phyloP scores from a whole-genome alignment of 805 yeast species.

The Candida stauntonica region DNA sequence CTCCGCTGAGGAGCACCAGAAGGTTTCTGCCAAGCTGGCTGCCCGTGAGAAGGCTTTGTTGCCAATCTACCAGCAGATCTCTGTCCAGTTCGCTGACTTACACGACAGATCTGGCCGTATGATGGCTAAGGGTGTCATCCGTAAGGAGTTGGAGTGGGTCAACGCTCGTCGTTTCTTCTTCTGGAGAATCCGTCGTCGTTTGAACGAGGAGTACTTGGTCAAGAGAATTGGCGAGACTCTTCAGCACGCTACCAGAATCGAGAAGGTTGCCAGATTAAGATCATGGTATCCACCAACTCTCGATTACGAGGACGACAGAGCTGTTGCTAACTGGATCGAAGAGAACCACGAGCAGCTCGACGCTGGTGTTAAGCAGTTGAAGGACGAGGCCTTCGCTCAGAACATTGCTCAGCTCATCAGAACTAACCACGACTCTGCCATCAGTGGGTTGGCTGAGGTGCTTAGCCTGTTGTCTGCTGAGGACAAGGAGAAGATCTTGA shows the following conservation, averaged over 20 bases:
- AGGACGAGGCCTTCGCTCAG: slow-evolving; percentile 62
- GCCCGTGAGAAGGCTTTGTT: slow-evolving; percentile 75
- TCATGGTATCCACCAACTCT: slow-evolving; percentile 77
- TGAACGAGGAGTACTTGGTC: slow-evolving; percentile 86
- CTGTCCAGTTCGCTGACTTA: slow-evolving; percentile 95
- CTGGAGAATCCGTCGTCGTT: slow-evolving; percentile 97
- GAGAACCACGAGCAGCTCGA: slow-evolving; percentile 64
- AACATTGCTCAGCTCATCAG: slow-evolving; percentile 57
- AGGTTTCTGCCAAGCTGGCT: slow-evolving; percentile 58
- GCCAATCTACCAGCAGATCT: slow-evolving; percentile 88
- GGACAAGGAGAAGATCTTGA: slow-evolving; percentile 44
- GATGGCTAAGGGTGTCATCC: slow-evolving; percentile 90
- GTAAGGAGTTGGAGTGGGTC: slow-evolving; percentile 79
- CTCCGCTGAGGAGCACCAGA: slow-evolving; percentile 61
- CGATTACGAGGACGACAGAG: slow-evolving; percentile 67
- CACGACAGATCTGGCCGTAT: slow-evolving; percentile 98
- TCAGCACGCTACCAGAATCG: slow-evolving; percentile 61
- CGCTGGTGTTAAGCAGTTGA: slow-evolving; percentile 55
- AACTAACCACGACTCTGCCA: slow-evolving; percentile 48
- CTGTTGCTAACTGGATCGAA: slow-evolving; percentile 83
- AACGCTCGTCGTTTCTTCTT: slow-evolving; percentile 93
- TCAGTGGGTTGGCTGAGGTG: slow-evolving; percentile 53
- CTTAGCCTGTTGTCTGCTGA: slow-evolving; percentile 47
- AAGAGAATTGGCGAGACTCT: slow-evolving; percentile 65
- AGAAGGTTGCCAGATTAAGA: slow-evolving; percentile 80